Evolutionary conservation across 2,329 filamentous ascomycete genomes (phyloP), one percentile per base, ranked within the genome.

Genomic region (Penicillium sp.): DNA sequence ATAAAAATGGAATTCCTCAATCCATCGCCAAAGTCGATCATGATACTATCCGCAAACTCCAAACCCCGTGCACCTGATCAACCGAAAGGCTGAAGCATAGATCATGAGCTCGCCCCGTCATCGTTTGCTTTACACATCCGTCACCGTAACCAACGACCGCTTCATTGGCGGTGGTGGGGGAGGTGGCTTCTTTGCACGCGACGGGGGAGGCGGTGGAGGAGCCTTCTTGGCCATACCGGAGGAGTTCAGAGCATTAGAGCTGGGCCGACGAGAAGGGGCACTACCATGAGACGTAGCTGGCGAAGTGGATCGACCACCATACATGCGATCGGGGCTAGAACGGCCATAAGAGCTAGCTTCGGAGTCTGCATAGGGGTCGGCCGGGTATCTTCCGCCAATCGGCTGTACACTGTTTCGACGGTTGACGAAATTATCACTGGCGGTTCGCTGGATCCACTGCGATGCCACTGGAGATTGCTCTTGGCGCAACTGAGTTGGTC

Each of bases 141-240:
- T 67, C 35, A 68, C 67, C 42, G 71, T 67, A 4, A 75, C 55
- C 28, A 74, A 56, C 25, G 69, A 82, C 65, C 85, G 78, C 79
- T 89, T 89, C 76, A 86, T 83, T 22, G 87, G 87, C 11, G 85
- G 85, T 22, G 86, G 87, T 39, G 85, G 85, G 60, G 87, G 86
- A 22, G 84, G 83, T 12, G 86, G 86, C 74, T 89, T 89, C 80
- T 88, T 90, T 38, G 84, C 77, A 69, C 86, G 78, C 22, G 83
- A 83, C 8, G 85, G 84, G 28, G 85, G 85, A 25, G 87, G 87
- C 31, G 87, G 87, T 20, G 87, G 87, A 49, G 86, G 84, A 47
- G 81, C 82, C 73, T 85, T 86, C 72, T 83, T 83, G 49, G 49
- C 25, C 74, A 69, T 28, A 71, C 63, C 61, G 14, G 62, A 63